Percentiles rank a stretch among this genome's conserved stretches.
These are phyloP conservation scores for Scutellaria galericulata DNA, from an alignment of 257 asterid species.

Conservation along the genomic window DNA sequence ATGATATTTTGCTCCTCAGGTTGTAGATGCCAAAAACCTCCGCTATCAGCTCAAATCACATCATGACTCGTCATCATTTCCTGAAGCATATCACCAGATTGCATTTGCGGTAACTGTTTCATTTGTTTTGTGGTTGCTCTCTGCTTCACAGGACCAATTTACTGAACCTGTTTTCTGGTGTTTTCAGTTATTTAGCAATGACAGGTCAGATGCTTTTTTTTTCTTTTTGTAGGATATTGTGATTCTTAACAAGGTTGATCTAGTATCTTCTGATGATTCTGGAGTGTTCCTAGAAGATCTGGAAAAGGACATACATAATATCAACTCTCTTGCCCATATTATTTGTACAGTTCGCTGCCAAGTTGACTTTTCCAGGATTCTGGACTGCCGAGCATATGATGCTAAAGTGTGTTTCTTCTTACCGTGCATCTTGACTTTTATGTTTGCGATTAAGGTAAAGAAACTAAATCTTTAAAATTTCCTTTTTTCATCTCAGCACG, in stretches of 20 bases:
- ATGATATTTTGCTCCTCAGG: constrained; percentile 51
- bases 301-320: constrained; percentile 74
- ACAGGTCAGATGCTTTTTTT: constrained; percentile 27
- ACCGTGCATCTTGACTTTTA: constrained; percentile 11
- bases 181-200: constrained; percentile 15
- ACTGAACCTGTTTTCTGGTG: constrained; percentile 15
- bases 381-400: constrained; percentile 85
- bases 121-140: constrained; percentile 10
- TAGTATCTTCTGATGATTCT: constrained; percentile 60
- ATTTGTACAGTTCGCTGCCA: constrained; percentile 81
- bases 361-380: constrained; percentile 76
- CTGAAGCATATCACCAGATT: constrained; percentile 94
- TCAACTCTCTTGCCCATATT: constrained; percentile 81
- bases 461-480: not conserved
- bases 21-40: constrained; percentile 97
- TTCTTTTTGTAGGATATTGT: constrained; percentile 74
- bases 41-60: constrained; percentile 78
- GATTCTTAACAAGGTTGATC: constrained; percentile 93
- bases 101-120: constrained; percentile 79
- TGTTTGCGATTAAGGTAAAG: constrained; percentile 27
- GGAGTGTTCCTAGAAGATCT: constrained; percentile 62
- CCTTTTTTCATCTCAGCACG: constrained; percentile 57
- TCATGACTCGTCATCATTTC: constrained; percentile 79
- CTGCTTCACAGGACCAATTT: not conserved
- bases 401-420: constrained; percentile 55